Conservation (phyloP, 257 asterid genomes). For the Voacanga thouarsii region DNA sequence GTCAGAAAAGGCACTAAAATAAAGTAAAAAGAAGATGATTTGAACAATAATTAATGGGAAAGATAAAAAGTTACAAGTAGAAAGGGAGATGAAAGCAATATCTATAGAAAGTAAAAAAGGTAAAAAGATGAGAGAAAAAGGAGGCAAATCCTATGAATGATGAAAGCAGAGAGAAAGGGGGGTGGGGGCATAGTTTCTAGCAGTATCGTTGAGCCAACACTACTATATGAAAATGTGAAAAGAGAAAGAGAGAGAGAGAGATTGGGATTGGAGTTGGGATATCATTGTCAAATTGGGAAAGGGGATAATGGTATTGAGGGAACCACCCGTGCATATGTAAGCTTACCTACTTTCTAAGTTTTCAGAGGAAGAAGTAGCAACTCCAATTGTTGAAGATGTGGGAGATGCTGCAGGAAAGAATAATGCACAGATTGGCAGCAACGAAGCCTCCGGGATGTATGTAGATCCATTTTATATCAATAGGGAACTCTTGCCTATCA, state of each 20-base stretch:
- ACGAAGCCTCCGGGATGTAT: no score
- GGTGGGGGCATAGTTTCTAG: no score
- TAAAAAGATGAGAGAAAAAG: background rate
- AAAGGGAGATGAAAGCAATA: conserved; percentile 31
- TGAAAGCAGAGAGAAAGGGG: background rate
- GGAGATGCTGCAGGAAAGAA: no score
- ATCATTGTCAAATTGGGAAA: conserved; percentile 30
- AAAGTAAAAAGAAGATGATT: no score
- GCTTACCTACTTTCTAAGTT: no score
- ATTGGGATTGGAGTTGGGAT: conserved; percentile 24
- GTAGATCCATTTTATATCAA: no score
- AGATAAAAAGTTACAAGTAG: background rate
- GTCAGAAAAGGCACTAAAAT: background rate
- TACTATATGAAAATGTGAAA: background rate
- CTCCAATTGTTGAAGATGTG: no score
- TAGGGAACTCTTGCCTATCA: no score
- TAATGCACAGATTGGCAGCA: no score
- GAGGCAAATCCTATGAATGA: background rate
- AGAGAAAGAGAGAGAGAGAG: conserved; percentile 10
- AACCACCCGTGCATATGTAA: conserved; percentile 53
- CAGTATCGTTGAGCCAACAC: conserved; percentile 10
- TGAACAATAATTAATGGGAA: background rate
- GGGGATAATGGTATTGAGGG: conserved; percentile 25
- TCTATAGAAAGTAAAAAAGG: conserved; percentile 27
- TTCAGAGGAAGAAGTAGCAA: no score